Evolutionary conservation across 2,329 filamentous ascomycete genomes (phyloP).

Genomic region (Beauveria sp.): DNA sequence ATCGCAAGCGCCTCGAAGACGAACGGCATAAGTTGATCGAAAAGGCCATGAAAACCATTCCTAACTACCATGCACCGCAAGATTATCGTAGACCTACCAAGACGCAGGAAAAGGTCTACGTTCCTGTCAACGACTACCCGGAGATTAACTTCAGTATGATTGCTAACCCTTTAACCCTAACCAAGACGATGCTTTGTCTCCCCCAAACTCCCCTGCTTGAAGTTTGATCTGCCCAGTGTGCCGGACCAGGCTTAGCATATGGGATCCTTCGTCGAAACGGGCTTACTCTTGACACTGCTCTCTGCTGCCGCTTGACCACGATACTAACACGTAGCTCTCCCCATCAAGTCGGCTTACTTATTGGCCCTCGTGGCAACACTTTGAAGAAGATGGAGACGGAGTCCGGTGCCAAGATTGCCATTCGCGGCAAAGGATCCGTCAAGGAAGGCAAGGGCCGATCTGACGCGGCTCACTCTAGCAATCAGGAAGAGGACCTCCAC

Average conservation of each 20-base stretch:
- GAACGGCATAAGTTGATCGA: slow-evolving; percentile 98
- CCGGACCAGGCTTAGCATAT: slow-evolving; percentile 17
- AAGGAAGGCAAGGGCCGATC: slow-evolving; percentile 99
- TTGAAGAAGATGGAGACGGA: slow-evolving; percentile 99
- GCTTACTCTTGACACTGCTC: slow-evolving; percentile 25
- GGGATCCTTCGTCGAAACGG: slow-evolving; percentile 28
- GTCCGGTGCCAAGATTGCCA: slow-evolving; percentile 96
- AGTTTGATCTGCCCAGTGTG: slow-evolving; percentile 32
- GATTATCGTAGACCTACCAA: slow-evolving; percentile 98
- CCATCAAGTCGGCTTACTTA: slow-evolving; percentile 98
- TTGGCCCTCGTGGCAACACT: slow-evolving; percentile 99
- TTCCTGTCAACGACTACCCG: slow-evolving; percentile 99
- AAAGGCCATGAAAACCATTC: slow-evolving; percentile 98
- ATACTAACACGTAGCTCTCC: slow-evolving; percentile 90
- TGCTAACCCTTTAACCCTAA: slow-evolving; percentile 96
- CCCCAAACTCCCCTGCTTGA: slow-evolving; percentile 24
- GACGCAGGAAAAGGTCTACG: slow-evolving; percentile 99
- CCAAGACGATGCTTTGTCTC: slow-evolving; percentile 28
- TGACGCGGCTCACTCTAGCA: slow-evolving; percentile 97
- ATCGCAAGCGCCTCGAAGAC: slow-evolving; percentile 95
- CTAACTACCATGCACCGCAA: slow-evolving; percentile 97
- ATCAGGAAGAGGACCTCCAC: slow-evolving; percentile 98
- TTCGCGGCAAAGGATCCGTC: slow-evolving; percentile 97
- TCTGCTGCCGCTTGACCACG: slow-evolving; percentile 24
- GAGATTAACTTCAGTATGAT: slow-evolving; percentile 99